Percentiles rank a stretch among this genome's conserved stretches.
These are phyloP conservation scores for Herpetomonas samuelpessoai DNA, from an alignment of 208 protist species.

Conservation along the genomic window DNA sequence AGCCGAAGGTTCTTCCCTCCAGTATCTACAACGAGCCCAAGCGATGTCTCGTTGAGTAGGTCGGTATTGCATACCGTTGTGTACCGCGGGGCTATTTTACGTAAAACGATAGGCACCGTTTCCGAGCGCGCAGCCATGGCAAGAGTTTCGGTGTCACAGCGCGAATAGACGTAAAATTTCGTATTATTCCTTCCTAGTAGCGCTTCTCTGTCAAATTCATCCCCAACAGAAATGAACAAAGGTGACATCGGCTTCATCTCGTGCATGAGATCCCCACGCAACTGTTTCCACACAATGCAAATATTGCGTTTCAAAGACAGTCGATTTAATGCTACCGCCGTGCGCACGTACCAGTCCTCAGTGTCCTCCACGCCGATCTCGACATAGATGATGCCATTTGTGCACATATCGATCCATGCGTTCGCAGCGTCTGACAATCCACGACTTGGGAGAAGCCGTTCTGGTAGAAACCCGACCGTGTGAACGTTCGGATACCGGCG, in stretches of 20 bases:
- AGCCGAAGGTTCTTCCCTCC: background rate
- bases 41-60: background rate
- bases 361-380: conserved; percentile 2
- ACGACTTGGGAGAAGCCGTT: conserved; percentile 5
- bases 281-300: background rate
- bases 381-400: conserved; percentile 19
- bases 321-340: background rate
- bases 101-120: background rate
- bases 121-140: background rate
- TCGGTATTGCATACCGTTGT: too few species aligned
- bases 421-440: background rate
- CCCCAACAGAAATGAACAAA: background rate
- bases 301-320: background rate
- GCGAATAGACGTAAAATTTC: background rate
- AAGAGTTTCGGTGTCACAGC: background rate
- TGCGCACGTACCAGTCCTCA: background rate
- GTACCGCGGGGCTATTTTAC: too few species aligned
- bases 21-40: background rate
- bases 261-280: background rate
- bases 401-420: conserved; percentile 14
- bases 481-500: conserved; percentile 36
- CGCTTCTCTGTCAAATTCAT: background rate
- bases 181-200: background rate
- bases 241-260: background rate
- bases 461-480: conserved; percentile 35